Evolutionary conservation across 2,329 filamentous ascomycete species (phyloP).

Genomic region (Curvularia eragrostidis): DNA sequence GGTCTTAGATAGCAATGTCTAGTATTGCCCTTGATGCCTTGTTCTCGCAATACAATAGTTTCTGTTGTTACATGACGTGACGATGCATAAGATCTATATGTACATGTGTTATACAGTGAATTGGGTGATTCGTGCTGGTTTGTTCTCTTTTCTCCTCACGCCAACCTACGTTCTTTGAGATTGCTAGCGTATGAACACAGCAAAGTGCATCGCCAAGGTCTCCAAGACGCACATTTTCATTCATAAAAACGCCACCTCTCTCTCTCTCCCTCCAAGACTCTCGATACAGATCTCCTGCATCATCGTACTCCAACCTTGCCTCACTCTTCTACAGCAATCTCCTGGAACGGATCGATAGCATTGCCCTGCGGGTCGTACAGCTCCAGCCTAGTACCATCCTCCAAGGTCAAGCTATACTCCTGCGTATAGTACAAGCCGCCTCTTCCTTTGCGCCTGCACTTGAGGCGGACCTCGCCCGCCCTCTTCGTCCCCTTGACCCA

Average conservation of each 20-base stretch:
- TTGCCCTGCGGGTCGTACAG: constrained; percentile 69
- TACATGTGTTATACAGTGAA: constrained; percentile 24
- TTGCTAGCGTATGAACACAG: background rate
- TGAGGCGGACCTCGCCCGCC: constrained; percentile 79
- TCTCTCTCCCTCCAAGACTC: background rate
- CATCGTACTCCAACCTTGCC: background rate
- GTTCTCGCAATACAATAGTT: background rate
- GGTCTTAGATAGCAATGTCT: constrained; percentile 2
- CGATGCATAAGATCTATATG: constrained; percentile 21
- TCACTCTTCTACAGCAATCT: constrained; percentile 36
- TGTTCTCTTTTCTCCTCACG: background rate
- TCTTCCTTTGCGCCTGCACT: constrained; percentile 72
- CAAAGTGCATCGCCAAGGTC: background rate
- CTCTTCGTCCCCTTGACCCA: constrained; percentile 79
- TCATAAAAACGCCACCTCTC: too few relatives aligned
- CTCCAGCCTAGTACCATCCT: constrained; percentile 72
- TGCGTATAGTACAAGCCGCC: constrained; percentile 81
- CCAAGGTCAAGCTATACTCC: constrained; percentile 83
- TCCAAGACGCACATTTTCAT: background rate
- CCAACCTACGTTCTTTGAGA: background rate
- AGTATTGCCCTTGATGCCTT: constrained; percentile 2
- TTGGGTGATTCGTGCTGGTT: background rate
- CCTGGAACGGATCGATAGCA: constrained; percentile 67
- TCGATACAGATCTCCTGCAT: background rate
- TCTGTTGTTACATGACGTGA: constrained; percentile 15